phyloP scores from a whole-genome alignment of 148 eudicot species.

The Chenopodium suecicum region DNA sequence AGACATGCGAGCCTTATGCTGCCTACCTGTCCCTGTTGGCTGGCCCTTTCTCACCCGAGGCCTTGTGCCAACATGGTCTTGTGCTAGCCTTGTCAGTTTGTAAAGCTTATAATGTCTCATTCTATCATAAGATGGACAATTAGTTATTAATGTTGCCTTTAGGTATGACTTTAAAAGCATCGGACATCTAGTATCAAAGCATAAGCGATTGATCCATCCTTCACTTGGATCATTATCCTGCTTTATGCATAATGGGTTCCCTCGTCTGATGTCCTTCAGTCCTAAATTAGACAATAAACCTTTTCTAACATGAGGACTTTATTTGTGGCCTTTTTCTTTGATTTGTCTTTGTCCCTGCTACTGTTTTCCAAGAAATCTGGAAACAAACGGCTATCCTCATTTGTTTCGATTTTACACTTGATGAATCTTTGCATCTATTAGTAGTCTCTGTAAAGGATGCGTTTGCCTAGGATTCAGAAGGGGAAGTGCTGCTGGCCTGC shows the following conservation, averaged over 20 bases:
- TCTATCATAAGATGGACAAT: no score
- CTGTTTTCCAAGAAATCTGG: neutral
- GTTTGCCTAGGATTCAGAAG: neutral
- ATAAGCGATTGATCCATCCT: neutral
- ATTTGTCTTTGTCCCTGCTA: neutral
- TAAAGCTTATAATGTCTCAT: neutral
- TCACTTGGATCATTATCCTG: neutral
- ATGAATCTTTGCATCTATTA: neutral
- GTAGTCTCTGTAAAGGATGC: neutral
- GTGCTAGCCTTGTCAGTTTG: neutral
- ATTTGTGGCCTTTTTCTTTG: neutral
- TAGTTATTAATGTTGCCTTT: neutral
- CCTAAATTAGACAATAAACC: neutral
- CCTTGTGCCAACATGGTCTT: neutral
- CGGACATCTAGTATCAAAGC: neutral
- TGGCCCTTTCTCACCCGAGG: neutral
- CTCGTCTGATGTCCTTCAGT: neutral
- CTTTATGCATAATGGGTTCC: neutral
- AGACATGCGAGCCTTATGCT: neutral
- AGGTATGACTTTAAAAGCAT: neutral
- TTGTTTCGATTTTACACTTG: neutral
- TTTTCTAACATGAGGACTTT: neutral
- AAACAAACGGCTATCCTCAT: neutral
- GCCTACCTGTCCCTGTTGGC: neutral
- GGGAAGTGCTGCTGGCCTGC: neutral